Evolutionary conservation across 164 flowering plant species (phyloP).

Genomic region (Houttuynia cordata): DNA sequence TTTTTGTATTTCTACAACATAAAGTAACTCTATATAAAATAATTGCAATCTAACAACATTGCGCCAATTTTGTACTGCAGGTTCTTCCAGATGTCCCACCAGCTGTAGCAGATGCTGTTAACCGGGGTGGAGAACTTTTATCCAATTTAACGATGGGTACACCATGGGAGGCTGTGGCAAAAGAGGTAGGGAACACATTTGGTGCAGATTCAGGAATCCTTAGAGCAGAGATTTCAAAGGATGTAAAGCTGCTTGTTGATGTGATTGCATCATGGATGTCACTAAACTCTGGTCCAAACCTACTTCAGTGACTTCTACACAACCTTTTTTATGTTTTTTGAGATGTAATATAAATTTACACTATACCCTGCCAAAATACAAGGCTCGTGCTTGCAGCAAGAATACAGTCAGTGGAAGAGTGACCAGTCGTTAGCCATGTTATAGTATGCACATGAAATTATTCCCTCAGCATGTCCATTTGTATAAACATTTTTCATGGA

Average conservation of each 20-base stretch:
- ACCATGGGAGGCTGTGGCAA: slow-evolving; percentile 80
- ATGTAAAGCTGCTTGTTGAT: slow-evolving; percentile 64
- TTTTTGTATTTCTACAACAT: background rate
- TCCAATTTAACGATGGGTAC: slow-evolving; percentile 70
- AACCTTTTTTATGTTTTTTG: no score
- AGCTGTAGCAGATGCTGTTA: slow-evolving; percentile 85
- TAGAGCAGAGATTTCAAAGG: slow-evolving; percentile 51
- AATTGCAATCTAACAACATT: background rate
- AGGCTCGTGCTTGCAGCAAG: background rate
- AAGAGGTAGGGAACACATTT: slow-evolving; percentile 65
- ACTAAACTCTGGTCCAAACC: slow-evolving; percentile 44
- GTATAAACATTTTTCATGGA: no score
- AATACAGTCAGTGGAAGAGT: background rate
- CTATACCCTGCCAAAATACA: background rate
- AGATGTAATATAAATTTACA: background rate
- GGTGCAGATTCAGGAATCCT: slow-evolving; percentile 48
- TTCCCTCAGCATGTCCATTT: no score
- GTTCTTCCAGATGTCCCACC: slow-evolving; percentile 87
- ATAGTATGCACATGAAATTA: no score
- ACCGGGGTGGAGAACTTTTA: slow-evolving; percentile 71
- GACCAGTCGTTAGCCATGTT: no score
- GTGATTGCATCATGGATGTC: slow-evolving; percentile 63
- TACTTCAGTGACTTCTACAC: slow-evolving; percentile 10
- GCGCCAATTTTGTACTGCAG: slow-evolving; percentile 21
- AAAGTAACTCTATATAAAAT: no score